Base-by-base conservation (phyloP, 1,284 basidiomycete genomes). In the Cronartium quercuum region DNA sequence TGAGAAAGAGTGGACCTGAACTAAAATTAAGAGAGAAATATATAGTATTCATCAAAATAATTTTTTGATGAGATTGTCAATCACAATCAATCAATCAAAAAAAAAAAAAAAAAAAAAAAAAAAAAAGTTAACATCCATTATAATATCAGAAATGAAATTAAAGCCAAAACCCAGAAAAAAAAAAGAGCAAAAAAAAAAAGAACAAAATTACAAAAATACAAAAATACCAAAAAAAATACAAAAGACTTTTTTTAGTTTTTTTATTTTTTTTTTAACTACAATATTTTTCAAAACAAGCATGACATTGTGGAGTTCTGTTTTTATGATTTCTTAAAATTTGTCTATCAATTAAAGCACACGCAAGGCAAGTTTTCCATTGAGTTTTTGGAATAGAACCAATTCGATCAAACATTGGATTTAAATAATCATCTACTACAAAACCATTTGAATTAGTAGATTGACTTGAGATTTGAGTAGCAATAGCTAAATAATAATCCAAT, bases 271-370 rank as follows among this genome's bases (percentile, higher is more conserved):
- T 34, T 65, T 47, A 73, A 37, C 62, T 63, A 24, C 69, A 73
- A 65, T 65, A 73, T 21, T 38, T 29, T 34, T 51, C 69, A 58
- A 73, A 73, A 63, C 69, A 73, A n/a, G 18, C 40, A 37, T 57
- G n/a, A 35, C 69, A 73, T 42, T 73, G 69, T 40, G 69, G 35
- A 21, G n/a, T 65, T 55, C 42, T 42, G 1, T 24, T 4, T 10
- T 35, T 55, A 9, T 35, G 21, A 29, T 73, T 73, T 3, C 69
- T 24, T 29, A 24, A 57, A 9, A 73, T 13, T 65, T 73, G 69
- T 24, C 63, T 60, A 24, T 64, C 69, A 51, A 73, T 66, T 38
- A 73, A 35, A 4, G 62, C 69, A 51, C 69, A 73, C 10, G 69
- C 69, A 1, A 73, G 51, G 44, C 69, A 73, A 12, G 62, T 10